phyloP scores from a whole-genome alignment of 805 yeast species.

The Yarrowia yakushimensis region DNA sequence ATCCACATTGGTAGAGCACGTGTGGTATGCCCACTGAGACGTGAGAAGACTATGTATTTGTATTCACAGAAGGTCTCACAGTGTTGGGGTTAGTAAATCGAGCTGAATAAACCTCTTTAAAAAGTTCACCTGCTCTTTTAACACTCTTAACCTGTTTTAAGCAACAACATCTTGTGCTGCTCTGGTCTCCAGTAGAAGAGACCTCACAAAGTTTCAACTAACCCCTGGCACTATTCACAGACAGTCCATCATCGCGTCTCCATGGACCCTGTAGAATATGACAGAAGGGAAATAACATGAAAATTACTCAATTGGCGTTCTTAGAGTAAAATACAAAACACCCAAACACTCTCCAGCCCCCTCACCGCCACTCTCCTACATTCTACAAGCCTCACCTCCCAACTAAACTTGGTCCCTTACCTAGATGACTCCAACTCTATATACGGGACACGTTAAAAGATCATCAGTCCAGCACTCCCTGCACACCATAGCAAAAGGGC shows the following conservation, averaged over 20 bases:
- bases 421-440: constrained; percentile 2
- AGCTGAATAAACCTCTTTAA: too few relatives aligned
- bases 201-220: not conserved
- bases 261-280: not conserved
- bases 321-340: not conserved
- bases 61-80: too few relatives aligned
- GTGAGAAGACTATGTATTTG: too few relatives aligned
- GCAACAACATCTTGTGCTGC: too few relatives aligned
- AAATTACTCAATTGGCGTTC: not conserved
- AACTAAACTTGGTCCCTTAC: constrained; percentile 15
- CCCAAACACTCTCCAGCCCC: not conserved
- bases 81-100: too few relatives aligned
- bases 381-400: not conserved
- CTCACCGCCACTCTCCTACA: not conserved
- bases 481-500: not conserved
- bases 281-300: not conserved
- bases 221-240: not conserved
- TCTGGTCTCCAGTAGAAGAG: too few relatives aligned
- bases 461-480: not conserved
- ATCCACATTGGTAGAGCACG: not conserved
- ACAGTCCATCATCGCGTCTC: not conserved
- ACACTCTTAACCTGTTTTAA: too few relatives aligned
- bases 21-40: too few relatives aligned
- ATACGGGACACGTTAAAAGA: constrained; percentile 19
- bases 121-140: too few relatives aligned